Evolutionary conservation across 495 filamentous ascomycete genomes (phyloP), one percentile per base, ranked within the genome.

Genomic region (Podospora bellae-mahoneyi): DNA sequence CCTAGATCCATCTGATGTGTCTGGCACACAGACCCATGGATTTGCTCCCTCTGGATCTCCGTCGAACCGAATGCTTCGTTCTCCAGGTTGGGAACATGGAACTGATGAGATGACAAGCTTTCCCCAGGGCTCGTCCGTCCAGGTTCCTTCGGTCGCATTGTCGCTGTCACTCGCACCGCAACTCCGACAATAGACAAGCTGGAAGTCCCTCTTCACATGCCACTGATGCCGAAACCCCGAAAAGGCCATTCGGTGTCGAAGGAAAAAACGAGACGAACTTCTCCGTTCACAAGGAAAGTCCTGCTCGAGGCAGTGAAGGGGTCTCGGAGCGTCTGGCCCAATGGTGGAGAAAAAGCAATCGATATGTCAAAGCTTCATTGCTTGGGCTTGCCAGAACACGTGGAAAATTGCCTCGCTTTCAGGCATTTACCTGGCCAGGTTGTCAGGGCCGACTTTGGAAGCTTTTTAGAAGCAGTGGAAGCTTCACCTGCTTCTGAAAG

Each of bases 351-450:
- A 48, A 48, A 48, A 48, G 39, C 5, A 48, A 48, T 48, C 39
- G 39, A 48, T 13, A 16, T 48, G 39, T 48, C 39, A 48, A 48
- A 48, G 39, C 39, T 48, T 48, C 39, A 48, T 58, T 58, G 19
- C 55, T 58, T 58, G 55, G 55, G 55, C 23, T 18, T 3, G 5
- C 55, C 7, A n/a, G 23, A 58, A 26, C 55, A 58, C 55, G 55
- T 58, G 55, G 55, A 26, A 58, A 58, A 58, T 58, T 58, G 55
- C 55, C 55, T 58, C 55, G 55, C 5, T 58, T 19, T 58, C 55
- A 58, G 3, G 55, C 55, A 58, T 58, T 26, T 58, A 58, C 55
- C 55, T n/a, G 55, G 55, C 23, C 55, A 58, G 2, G n/a, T 23
- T 19, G 23, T 20, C 19, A 19, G 18, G 3, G n/a, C 18, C 55